These are phyloP conservation scores for Exutisphaerella laricina DNA, from an alignment of 2,329 filamentous ascomycete species.

Conservation along the genomic window DNA sequence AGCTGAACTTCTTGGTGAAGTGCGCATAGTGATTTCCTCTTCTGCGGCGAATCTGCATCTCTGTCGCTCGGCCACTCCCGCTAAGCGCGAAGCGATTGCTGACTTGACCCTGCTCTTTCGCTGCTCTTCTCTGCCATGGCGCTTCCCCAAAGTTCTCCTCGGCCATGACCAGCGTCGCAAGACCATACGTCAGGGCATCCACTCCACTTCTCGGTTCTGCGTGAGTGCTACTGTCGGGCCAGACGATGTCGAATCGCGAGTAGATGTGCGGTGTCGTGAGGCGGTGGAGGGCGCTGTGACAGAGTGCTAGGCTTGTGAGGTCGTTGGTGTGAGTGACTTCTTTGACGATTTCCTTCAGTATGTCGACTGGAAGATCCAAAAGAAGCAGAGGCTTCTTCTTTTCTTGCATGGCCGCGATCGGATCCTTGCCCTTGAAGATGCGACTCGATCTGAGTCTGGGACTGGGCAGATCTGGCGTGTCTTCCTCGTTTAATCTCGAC, in stretches of 20 bases:
- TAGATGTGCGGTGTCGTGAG: constrained; percentile 75
- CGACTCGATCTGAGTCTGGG: constrained; percentile 36
- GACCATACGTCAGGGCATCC: constrained; percentile 75
- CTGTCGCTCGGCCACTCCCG: constrained; percentile 24
- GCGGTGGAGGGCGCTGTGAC: constrained; percentile 70
- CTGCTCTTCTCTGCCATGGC: constrained; percentile 37
- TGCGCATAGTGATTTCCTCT: constrained; percentile 71
- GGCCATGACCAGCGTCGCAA: constrained; percentile 73
- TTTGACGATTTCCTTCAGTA: constrained; percentile 72
- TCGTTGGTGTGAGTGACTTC: constrained; percentile 80
- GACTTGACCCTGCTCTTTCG: constrained; percentile 17
- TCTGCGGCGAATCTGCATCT: constrained; percentile 38
- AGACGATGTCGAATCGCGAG: constrained; percentile 80
- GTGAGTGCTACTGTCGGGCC: constrained; percentile 65
- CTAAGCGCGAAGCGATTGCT: constrained; percentile 22
- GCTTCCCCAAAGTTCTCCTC: constrained; percentile 55
- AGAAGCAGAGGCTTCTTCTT: constrained; percentile 57
- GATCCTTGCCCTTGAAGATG: constrained; percentile 45
- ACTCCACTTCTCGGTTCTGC: constrained; percentile 65
- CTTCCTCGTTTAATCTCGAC: constrained; percentile 29
- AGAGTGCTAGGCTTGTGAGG: constrained; percentile 68
- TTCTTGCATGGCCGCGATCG: constrained; percentile 30
- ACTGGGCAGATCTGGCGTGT: constrained; percentile 25
- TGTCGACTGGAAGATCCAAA: constrained; percentile 70
- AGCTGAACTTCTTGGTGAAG: constrained; percentile 74